These are phyloP conservation scores for Talaromyces sp. DNA, from an alignment of 2,329 filamentous ascomycete species.

Conservation along the genomic window DNA sequence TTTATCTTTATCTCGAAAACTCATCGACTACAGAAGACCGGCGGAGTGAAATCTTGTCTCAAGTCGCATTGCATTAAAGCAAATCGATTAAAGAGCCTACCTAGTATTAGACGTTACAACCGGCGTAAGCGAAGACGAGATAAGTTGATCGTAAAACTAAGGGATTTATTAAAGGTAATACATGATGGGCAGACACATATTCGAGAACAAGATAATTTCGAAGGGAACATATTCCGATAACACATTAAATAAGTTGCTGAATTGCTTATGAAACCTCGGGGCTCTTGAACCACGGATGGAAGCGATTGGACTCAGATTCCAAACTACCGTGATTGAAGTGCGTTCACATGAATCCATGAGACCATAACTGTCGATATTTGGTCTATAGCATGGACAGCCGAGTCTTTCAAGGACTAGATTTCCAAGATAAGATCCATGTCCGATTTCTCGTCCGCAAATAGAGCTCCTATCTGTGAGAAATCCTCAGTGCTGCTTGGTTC, in stretches of 20 bases:
- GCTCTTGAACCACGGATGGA: too few relatives aligned
- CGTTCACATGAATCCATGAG: too few relatives aligned
- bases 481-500: background rate
- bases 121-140: background rate
- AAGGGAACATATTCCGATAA: too few relatives aligned
- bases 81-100: background rate
- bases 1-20: background rate
- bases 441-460: background rate
- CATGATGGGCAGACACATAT: too few relatives aligned
- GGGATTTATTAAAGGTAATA: background rate
- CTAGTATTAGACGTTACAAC: background rate
- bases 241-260: too few relatives aligned
- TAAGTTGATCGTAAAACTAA: background rate
- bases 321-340: too few relatives aligned
- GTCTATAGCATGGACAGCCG: background rate
- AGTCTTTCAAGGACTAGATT: background rate
- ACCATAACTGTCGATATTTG: background rate
- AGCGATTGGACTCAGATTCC: too few relatives aligned
- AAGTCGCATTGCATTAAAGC: background rate
- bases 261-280: too few relatives aligned
- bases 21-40: background rate
- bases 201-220: too few relatives aligned
- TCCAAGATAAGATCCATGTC: background rate
- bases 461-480: background rate
- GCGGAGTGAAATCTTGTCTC: background rate